Percentiles rank a stretch among this genome's conserved stretches.
Conservation (phyloP, 2,329 filamentous ascomycete species). For the Septoria petroselini region DNA sequence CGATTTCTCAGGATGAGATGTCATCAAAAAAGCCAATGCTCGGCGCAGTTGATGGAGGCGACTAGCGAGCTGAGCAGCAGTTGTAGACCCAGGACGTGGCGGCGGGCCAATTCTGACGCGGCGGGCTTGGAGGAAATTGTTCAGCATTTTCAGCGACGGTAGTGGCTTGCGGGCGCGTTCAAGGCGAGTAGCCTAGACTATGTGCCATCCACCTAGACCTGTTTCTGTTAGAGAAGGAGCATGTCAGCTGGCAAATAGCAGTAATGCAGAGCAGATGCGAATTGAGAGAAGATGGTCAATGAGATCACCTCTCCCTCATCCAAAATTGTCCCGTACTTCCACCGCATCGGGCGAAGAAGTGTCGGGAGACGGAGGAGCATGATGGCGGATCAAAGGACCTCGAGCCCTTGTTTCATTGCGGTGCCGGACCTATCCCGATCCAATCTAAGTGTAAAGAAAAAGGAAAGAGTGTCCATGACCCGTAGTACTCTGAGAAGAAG, state of each 20-base stretch:
- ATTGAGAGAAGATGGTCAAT: background rate
- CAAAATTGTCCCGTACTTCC: too few species aligned
- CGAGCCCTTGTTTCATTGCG: background rate
- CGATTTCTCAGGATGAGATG: background rate
- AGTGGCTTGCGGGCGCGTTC: background rate
- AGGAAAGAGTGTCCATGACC: constrained; percentile 12
- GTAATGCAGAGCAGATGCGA: background rate
- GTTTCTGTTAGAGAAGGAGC: too few species aligned
- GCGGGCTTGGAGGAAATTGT: too few species aligned
- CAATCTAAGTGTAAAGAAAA: constrained; percentile 11
- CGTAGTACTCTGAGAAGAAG: background rate
- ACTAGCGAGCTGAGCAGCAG: background rate
- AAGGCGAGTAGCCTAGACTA: background rate
- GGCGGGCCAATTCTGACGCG: background rate
- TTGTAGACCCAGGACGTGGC: background rate
- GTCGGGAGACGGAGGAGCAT: background rate
- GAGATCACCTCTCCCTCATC: too few species aligned
- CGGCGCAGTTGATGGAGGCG: background rate
- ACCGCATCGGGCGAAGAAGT: too few species aligned
- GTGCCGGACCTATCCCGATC: background rate
- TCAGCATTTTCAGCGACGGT: too few species aligned
- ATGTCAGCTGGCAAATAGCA: too few species aligned
- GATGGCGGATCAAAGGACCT: background rate
- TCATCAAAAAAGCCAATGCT: background rate
- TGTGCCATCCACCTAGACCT: background rate